Base-by-base conservation (phyloP, 768 basidiomycete species). In the Pulveroboletus frians region DNA sequence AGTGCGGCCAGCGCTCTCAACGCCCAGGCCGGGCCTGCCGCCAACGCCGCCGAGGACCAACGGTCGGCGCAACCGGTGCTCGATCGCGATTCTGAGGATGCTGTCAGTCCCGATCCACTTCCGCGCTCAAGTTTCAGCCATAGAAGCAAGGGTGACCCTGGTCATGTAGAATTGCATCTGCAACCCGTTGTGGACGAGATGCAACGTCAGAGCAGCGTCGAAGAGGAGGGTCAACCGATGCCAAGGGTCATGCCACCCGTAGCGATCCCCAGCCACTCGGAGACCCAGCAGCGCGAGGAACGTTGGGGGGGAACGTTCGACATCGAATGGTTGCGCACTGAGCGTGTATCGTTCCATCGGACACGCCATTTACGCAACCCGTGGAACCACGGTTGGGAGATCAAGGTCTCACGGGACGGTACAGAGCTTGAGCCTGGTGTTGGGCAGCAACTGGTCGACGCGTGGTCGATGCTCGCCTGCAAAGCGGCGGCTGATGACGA, bases 351-450 rank as follows among this genome's bases (percentile, higher is more conserved):
- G 0, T 97, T 97, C 67, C 69, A 74, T 53, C 79, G 79, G 39
- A 86, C 86, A 30, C 77, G 84, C 23, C 86, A 92, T 62, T 67
- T 96, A 44, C 81, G 89, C 36, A 98, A 97, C 63, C 85, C 86
- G 3, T 97, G 93, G 92, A 97, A 97, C 58, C 81, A 90, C 55
- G 88, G 87, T 50, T 72, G 80, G 43, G 84, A 88, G 60, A 76
- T 89, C 39, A 87, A 89, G 71, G 81, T 89, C 8, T 92, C 88
- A 11, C 74, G 89, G 41, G 91, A 94, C 63, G 94, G 94, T 15
- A 96, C 93, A 1, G 94, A 97, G 63, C 65, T 98, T 17, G 94
- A 97, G 63, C 92, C 93, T 3, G 60, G 60, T 1, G 78, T 89
- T 13, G 89, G 88, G 21, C 75, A 80, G 56, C 72, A 67, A 53